These are phyloP conservation scores for Blastobotrys terrestris DNA, from an alignment of 805 yeast species.

Conservation along the genomic window DNA sequence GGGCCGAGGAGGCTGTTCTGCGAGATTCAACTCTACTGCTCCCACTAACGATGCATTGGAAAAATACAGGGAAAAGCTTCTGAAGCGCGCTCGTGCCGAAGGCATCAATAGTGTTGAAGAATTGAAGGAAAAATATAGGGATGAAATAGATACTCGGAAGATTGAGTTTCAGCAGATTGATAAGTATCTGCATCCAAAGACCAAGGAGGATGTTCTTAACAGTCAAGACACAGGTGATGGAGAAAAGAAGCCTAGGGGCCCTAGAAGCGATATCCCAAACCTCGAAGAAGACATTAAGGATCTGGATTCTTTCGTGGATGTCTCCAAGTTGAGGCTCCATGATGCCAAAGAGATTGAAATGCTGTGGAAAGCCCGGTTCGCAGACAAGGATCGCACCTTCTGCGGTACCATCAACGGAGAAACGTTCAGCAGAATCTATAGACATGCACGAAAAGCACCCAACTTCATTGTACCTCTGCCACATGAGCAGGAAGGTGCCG, in stretches of 20 bases:
- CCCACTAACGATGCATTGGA: conserved; percentile 30
- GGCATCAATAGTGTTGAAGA: conserved; percentile 51
- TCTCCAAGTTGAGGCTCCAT: conserved; percentile 55
- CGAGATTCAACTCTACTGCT: neutral
- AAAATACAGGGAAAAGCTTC: conserved; percentile 39
- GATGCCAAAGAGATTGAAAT: conserved; percentile 60
- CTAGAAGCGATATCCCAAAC: conserved; percentile 28
- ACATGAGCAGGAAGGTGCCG: conserved; percentile 41
- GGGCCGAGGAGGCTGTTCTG: conserved; percentile 1
- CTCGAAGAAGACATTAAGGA: conserved; percentile 49
- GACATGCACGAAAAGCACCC: conserved; percentile 68
- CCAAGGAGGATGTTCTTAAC: conserved; percentile 27
- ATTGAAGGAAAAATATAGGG: conserved; percentile 55
- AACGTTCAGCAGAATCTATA: conserved; percentile 57
- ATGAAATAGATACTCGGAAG: conserved; percentile 50
- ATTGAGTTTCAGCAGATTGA: conserved; percentile 56
- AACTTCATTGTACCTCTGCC: conserved; percentile 89
- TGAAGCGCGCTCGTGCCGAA: conserved; percentile 32
- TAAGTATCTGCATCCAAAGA: conserved; percentile 42
- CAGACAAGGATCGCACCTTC: conserved; percentile 49
- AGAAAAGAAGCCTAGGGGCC: neutral
- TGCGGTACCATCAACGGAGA: conserved; percentile 56
- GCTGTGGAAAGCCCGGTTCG: conserved; percentile 87
- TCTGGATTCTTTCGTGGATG: conserved; percentile 61
- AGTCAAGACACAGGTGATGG: conserved; percentile 1